Evolutionary conservation across 2,329 filamentous ascomycete species (phyloP).

Genomic region (Xylaria sp.): DNA sequence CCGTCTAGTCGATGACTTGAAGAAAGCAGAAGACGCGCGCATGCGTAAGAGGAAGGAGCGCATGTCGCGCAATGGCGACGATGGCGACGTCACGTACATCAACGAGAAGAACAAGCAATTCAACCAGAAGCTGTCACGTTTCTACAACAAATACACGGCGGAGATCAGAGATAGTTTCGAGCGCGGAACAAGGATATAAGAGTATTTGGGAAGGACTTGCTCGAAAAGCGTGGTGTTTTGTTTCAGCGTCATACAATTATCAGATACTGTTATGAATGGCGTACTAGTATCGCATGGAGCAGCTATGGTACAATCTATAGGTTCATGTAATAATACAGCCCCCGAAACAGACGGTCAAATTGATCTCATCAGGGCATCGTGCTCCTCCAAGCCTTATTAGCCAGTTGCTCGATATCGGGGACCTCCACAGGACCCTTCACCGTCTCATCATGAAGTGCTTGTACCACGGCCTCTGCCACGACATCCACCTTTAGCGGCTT

Average conservation of each 20-base stretch:
- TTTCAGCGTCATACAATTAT: slow-evolving; percentile 17
- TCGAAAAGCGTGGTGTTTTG: slow-evolving; percentile 21
- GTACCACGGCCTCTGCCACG: slow-evolving; percentile 89
- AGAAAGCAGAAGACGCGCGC: slow-evolving; percentile 86
- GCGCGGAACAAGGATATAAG: slow-evolving; percentile 91
- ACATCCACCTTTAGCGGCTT: slow-evolving; percentile 90
- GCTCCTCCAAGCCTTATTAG: slow-evolving; percentile 86
- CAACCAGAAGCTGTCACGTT: slow-evolving; percentile 94
- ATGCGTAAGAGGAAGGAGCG: slow-evolving; percentile 88
- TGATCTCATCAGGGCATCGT: slow-evolving; percentile 74
- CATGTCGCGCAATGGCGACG: slow-evolving; percentile 80
- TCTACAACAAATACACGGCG: slow-evolving; percentile 98
- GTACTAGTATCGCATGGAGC: slow-evolving; percentile 34
- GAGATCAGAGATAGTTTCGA: slow-evolving; percentile 99
- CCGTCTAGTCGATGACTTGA: slow-evolving; percentile 84
- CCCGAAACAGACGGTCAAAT: not conserved
- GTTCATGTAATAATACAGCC: slow-evolving; percentile 40
- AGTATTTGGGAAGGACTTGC: slow-evolving; percentile 30
- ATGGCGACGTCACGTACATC: slow-evolving; percentile 96
- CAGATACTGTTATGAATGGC: slow-evolving; percentile 16
- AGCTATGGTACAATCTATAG: slow-evolving; percentile 46
- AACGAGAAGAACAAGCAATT: slow-evolving; percentile 99
- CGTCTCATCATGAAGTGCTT: slow-evolving; percentile 80
- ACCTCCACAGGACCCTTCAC: slow-evolving; percentile 82
- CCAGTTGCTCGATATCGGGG: slow-evolving; percentile 82